These are phyloP conservation scores for Pythium rhizo-oryzae DNA, from an alignment of 352 stramenopile species.

Conservation along the genomic window DNA sequence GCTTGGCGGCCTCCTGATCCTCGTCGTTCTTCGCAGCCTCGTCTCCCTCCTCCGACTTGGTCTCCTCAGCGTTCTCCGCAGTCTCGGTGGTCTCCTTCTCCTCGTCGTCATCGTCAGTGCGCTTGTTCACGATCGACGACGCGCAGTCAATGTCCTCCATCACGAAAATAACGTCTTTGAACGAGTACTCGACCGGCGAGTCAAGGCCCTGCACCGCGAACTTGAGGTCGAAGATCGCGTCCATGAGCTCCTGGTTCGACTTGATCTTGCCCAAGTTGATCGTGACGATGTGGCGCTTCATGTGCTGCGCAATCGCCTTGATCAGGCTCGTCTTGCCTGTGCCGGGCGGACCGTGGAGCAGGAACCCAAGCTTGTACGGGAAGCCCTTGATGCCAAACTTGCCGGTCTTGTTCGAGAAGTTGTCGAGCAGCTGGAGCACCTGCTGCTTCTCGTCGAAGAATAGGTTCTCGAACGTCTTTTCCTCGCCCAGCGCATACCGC, in stretches of 20 bases:
- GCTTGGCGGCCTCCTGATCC: neutral
- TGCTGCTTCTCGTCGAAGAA: slow-evolving; percentile 80
- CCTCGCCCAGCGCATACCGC: slow-evolving; percentile 73
- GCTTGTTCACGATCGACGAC: slow-evolving; percentile 67
- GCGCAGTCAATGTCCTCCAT: slow-evolving; percentile 91
- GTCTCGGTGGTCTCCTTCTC: slow-evolving; percentile 16
- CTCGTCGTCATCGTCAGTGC: slow-evolving; percentile 16
- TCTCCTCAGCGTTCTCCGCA: slow-evolving; percentile 11
- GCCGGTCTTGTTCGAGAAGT: slow-evolving; percentile 60
- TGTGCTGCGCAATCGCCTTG: slow-evolving; percentile 77
- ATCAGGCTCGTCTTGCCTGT: slow-evolving; percentile 89
- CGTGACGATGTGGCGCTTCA: slow-evolving; percentile 68
- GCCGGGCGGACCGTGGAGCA: slow-evolving; percentile 86
- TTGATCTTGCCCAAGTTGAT: slow-evolving; percentile 76
- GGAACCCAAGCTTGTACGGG: slow-evolving; percentile 83
- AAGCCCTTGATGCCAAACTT: slow-evolving; percentile 86
- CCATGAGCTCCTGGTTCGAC: slow-evolving; percentile 84
- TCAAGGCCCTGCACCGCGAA: slow-evolving; percentile 66
- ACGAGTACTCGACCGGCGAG: slow-evolving; percentile 62
- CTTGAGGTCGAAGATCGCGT: slow-evolving; percentile 79
- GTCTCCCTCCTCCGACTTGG: slow-evolving; percentile 16
- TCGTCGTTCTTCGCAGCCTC: neutral
- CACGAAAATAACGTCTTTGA: slow-evolving; percentile 91
- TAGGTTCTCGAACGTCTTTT: slow-evolving; percentile 83
- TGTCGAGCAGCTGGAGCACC: slow-evolving; percentile 58